These are phyloP conservation scores for Paratinospora sagittata DNA, from an alignment of 164 flowering plant species.

Conservation along the genomic window DNA sequence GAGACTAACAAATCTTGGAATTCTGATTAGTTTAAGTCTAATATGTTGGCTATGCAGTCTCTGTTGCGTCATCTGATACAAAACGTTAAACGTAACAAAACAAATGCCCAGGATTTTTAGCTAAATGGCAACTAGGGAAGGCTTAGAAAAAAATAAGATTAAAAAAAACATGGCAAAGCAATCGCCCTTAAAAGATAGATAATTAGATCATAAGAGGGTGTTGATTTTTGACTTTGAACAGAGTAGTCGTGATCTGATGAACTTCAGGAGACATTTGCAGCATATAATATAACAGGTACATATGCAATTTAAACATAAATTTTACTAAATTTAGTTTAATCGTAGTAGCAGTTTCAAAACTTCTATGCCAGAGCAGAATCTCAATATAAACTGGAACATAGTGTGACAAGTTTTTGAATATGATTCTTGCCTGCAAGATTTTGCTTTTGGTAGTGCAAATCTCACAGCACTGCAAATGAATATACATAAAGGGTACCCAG, in stretches of 20 bases:
- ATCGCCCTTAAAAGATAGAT: background rate
- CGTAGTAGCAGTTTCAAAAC: background rate
- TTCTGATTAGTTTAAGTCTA: background rate
- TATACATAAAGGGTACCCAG: background rate
- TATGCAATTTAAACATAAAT: background rate
- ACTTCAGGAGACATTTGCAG: background rate
- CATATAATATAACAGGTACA: background rate
- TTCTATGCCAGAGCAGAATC: background rate
- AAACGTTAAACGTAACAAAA: background rate
- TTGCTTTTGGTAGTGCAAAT: background rate
- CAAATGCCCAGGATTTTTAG: background rate
- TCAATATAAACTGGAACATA: background rate
- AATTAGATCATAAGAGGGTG: conserved; percentile 3
- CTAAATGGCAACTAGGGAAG: too few species aligned
- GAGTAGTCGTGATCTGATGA: background rate
- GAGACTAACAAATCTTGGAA: background rate
- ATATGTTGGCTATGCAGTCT: background rate
- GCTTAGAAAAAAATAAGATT: too few species aligned
- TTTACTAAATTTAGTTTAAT: background rate
- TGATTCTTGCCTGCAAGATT: background rate
- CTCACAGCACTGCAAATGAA: background rate
- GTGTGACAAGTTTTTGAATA: background rate
- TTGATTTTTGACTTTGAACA: background rate
- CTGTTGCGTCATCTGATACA: background rate
- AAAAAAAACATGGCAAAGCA: background rate